Conservation (phyloP, 169 alveolate genomes). For the Cryptosporidium sp. region DNA sequence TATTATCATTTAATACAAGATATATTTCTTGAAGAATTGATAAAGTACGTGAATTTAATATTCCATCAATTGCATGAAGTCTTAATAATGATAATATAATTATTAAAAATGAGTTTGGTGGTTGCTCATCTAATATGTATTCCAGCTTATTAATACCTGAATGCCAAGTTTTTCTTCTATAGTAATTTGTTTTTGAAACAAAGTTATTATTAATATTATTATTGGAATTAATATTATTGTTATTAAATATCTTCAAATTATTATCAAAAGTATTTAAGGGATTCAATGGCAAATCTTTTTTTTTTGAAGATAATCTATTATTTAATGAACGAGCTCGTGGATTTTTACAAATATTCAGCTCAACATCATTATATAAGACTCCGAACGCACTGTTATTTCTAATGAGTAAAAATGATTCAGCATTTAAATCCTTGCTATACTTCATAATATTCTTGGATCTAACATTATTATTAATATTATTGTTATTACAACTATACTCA, state of each 20-base stretch:
- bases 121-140: not conserved
- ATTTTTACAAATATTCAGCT: not conserved
- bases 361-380: not conserved
- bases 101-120: conserved; percentile 20
- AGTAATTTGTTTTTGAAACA: not conserved
- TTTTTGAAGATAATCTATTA: not conserved
- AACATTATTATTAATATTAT: not conserved
- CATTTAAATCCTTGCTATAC: not conserved
- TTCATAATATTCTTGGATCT: not conserved
- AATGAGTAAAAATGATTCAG: conserved; percentile 28
- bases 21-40: conserved; percentile 33
- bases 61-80: conserved; percentile 64
- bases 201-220: not conserved
- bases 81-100: conserved; percentile 37
- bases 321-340: conserved; percentile 9
- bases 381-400: conserved; percentile 40
- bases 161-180: conserved; percentile 65
- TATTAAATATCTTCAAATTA: not conserved
- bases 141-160: conserved; percentile 6
- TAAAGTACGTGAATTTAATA: conserved; percentile 50
- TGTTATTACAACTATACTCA: not conserved
- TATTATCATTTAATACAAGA: conserved; percentile 16
- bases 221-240: not conserved
- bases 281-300: not conserved
- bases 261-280: not conserved